These are phyloP conservation scores for Macrocybe gigantea DNA, from an alignment of 768 basidiomycete species.

Conservation along the genomic window DNA sequence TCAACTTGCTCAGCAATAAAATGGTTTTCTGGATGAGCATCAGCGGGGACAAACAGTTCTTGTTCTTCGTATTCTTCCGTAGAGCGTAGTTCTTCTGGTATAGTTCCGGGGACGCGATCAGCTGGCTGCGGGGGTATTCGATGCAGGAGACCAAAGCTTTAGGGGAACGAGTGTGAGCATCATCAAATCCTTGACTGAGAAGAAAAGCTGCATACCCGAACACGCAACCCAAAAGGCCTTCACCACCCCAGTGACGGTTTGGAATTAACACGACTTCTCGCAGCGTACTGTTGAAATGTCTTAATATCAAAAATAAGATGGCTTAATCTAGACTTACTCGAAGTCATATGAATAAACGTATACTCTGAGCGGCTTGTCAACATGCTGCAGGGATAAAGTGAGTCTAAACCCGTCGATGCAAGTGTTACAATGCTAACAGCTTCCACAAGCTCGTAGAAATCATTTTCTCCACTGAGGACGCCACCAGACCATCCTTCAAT, in stretches of 20 bases:
- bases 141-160: slow-evolving; percentile 85
- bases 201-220: slow-evolving; percentile 64
- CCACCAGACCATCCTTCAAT: slow-evolving; percentile 94
- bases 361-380: slow-evolving; percentile 88
- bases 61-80: slow-evolving; percentile 54
- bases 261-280: slow-evolving; percentile 93
- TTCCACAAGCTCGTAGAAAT: slow-evolving; percentile 96
- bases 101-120: slow-evolving; percentile 49
- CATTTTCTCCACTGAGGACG: slow-evolving; percentile 82
- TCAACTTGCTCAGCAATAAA: slow-evolving; percentile 19
- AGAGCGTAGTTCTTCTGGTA: slow-evolving; percentile 51
- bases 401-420: slow-evolving; percentile 3
- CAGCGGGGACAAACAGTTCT: slow-evolving; percentile 71
- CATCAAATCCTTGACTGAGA: slow-evolving; percentile 1
- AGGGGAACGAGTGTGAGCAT: slow-evolving; percentile 4
- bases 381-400: slow-evolving; percentile 48
- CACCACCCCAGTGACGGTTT: slow-evolving; percentile 96
- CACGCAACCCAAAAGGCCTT: slow-evolving; percentile 90
- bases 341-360: slow-evolving; percentile 98
- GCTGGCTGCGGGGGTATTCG: slow-evolving; percentile 79
- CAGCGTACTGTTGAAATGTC: slow-evolving; percentile 54
- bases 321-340: slow-evolving; percentile 53
- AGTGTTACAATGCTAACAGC: slow-evolving; percentile 47
- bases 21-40: slow-evolving; percentile 29
- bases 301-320: slow-evolving; percentile 1